Evolutionary conservation across 257 asterid genomes (phyloP), one percentile per base, ranked within the genome.

Genomic region (Gentiana dahurica): DNA sequence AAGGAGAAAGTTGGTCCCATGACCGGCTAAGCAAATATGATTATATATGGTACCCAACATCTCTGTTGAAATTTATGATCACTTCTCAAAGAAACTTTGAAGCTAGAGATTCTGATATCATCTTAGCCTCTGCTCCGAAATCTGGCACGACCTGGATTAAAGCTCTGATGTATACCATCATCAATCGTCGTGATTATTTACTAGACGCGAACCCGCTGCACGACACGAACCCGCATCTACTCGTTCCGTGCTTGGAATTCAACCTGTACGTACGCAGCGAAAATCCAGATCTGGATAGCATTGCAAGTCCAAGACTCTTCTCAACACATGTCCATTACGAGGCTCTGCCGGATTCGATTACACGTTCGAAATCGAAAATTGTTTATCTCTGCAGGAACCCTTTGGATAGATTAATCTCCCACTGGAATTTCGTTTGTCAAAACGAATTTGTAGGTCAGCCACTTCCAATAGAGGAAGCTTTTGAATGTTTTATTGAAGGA

Each of bases 311-410:
- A 47, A 44, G 11, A 4, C 4, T 59, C 10, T 15, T 48, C 2
- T 15, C 55, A 1, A 59, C 64, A 5, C 64, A 49, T 36, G n/a
- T 36, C 12, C 46, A 32, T 0, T 36, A 49, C 5, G 5, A 49
- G 1, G 45, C 54, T 34, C 48, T 59, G 8, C 64, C 64, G 1
- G n/a, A 36, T 35, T 48, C 55, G 2, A 5, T 49, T 49, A 35
- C 13, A 13, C 4, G 10, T 10, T 12, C 15, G 0, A 36, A 47
- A n/a, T 59, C 54, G 8, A 59, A 36, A 13, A 8, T 48, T 59
- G 24, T 59, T 6, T 59, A 49, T 5, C 55, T 59, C 5, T 49
- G 53, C 11, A 49, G 53, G 6, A 49, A 49, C 53, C 34, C 53
- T 49, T 49, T 49, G 53, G 53, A 49, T 34, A 8, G 33, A 0